phyloP scores from a whole-genome alignment of 306 rosid genomes.

The Acacia acuminata region DNA sequence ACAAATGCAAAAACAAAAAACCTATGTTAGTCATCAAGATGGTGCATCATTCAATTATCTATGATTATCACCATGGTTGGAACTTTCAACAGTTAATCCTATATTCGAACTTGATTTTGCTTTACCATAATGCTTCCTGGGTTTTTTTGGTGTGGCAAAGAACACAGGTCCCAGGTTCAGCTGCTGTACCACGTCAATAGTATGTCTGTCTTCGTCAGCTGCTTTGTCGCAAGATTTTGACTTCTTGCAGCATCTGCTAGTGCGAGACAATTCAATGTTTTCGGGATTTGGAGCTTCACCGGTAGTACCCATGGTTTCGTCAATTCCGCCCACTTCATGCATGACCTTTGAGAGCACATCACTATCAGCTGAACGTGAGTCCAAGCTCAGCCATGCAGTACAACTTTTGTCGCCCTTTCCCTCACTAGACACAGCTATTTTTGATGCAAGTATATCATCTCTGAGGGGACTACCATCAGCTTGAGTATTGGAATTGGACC shows the following conservation, averaged over 20 bases:
- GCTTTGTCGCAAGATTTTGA: conserved; percentile 34
- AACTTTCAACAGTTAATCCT: conserved; percentile 49
- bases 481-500: conserved; percentile 36
- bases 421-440: conserved; percentile 46
- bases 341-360: conserved; percentile 24
- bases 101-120: conserved; percentile 38
- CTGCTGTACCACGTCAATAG: conserved; percentile 44
- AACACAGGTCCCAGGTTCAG: conserved; percentile 44
- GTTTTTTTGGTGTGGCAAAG: conserved; percentile 41
- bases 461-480: conserved; percentile 36
- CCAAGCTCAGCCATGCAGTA: conserved; percentile 69
- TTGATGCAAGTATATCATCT: conserved; percentile 33
- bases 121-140: conserved; percentile 54
- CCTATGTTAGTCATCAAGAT: conserved; percentile 18
- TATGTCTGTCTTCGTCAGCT: conserved; percentile 31
- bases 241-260: conserved; percentile 40
- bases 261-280: conserved; percentile 36
- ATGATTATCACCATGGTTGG: conserved; percentile 40
- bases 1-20: conserved; percentile 3
- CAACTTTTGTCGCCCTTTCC: conserved; percentile 53
- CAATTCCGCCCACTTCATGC: conserved; percentile 17
- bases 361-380: conserved; percentile 53
- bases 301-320: not conserved
- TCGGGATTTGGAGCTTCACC: conserved; percentile 32
- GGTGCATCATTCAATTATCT: conserved; percentile 32